Base-by-base conservation (phyloP, 2,329 filamentous ascomycete species). In the Trichoderma sp. region DNA sequence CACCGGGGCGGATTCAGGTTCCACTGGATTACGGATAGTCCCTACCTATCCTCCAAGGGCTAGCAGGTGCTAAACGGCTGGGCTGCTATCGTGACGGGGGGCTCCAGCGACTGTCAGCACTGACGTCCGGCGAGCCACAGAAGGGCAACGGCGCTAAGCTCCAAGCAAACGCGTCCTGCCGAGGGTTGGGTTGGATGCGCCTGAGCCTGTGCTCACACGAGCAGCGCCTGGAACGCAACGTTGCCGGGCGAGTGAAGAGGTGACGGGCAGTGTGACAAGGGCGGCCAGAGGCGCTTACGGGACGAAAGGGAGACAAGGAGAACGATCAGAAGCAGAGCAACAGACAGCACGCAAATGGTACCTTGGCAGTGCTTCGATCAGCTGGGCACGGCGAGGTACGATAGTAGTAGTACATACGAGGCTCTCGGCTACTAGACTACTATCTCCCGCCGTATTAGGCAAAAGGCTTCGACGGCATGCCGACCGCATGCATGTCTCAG, bases 71-170 rank as follows among this genome's bases (percentile, higher is more conserved):
- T 30, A 30, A 9, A 30, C 30, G 30, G 30, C 30, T 39, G 34
- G 30, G 30, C 30, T 39, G 34, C 34, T 39, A 39, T 14, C 34
- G 34, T 14, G 12, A 12, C 10, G 19, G 26, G 19, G 5, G 21
- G 45, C 61, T 56, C 9, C 61, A 63, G 63, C 55, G 63, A 45
- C 34, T 52, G 56, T 54, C 43, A 57, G 63, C 62, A 58, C 62
- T 58, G 34, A 21, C 28, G 15, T 5, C 34, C 28, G 54, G 44
- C 39, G 51, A 41, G 52, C 55, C 34, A 51, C 62, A 60, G 57
- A 59, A 60, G 57, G 57, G 45, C 57, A 9, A 4, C 17, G 61
- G 61, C 61, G 62, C 62, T 64, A 64, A 64, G 44, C 62, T 58
- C n/a, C 54, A 64, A 52, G 34, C 62, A 58, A 39, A 45, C 57